A percentile compares a stretch with the other conserved stretches of the same genome.
Conservation (phyloP, 139 green algal species). For the Mesotaenium endlicherianum region DNA sequence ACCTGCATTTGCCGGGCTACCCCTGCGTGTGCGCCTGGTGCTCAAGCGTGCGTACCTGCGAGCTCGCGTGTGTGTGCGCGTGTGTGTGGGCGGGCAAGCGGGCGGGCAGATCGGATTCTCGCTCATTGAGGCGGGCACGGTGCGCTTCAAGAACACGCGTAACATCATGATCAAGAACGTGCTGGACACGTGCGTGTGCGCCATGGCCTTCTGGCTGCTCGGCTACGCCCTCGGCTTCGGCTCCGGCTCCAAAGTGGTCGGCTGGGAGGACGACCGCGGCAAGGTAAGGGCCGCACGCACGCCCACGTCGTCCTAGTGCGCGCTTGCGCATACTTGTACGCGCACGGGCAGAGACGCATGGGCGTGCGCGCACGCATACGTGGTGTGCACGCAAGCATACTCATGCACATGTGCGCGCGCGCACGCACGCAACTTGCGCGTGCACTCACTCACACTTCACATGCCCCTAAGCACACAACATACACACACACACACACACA, state of each 20-base stretch:
- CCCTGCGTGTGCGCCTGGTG: background rate
- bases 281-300: background rate
- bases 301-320: background rate
- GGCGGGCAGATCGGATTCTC: conserved; percentile 48
- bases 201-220: conserved; percentile 51
- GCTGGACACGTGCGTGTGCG: conserved; percentile 48
- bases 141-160: conserved; percentile 52
- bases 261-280: conserved; percentile 13
- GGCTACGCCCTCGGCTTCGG: conserved; percentile 44
- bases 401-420: background rate
- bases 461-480: too few relatives aligned
- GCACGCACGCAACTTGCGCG: background rate
- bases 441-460: too few relatives aligned
- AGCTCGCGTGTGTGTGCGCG: background rate
- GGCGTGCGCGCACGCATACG: background rate
- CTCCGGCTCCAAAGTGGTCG: conserved; percentile 9
- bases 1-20: background rate
- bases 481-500: too few relatives aligned
- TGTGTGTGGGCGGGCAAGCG: background rate
- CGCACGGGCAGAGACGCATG: too few relatives aligned
- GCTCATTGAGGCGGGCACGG: conserved; percentile 43
- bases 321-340: background rate
- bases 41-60: background rate
- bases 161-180: conserved; percentile 59
- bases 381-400: background rate